Base-by-base conservation (phyloP, 352 stramenopile species). In the Globisporangium apiculatum region DNA sequence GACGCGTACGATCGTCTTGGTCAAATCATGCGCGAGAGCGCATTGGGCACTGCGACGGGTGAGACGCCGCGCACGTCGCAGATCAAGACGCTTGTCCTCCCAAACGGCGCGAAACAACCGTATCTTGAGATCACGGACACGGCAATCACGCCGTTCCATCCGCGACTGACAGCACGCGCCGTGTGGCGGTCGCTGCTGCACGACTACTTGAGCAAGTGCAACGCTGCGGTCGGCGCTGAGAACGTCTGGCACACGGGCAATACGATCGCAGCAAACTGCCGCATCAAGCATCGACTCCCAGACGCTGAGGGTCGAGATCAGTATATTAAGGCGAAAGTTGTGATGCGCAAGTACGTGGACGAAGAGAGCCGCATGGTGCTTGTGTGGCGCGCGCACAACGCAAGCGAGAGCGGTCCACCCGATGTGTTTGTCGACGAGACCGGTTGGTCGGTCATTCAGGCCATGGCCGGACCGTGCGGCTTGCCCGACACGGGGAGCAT, bases 331-430 rank as follows among this genome's bases (percentile, higher is more conserved):
- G 17, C 45, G 43, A 64, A 59, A 45, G 7, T 64, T 40, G 58
- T 64, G 43, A 12, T 64, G 14, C 57, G 50, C 35, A 62, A 57
- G 49, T 62, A 52, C 50, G 41, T 46, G 6, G 49, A 57, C 18
- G 37, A 59, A 40, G 51, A 58, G 10, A 55, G 36, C 48, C 54
- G 60, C 47, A 42, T 62, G 37, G 60, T 66, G 38, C 14, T 62
- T 15, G 47, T 65, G 11, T 65, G 58, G 58, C 58, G 58, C 11
- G 38, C 53, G 17, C 45, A 36, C 9, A 65, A 10, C 15, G 40
- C 53, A 14, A 8, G 40, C 31, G 50, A 53, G 11, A 45, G 5
- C 4, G 49, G 55, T 4, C 40, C 31, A 7, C 15, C 7, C 4
- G 56, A 37, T 9, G 15, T 51, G 5, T 58, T 53, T 11, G 31